These are phyloP conservation scores for Mucor piriformis DNA, from an alignment of 371 early-diverging fungal species.

Conservation along the genomic window DNA sequence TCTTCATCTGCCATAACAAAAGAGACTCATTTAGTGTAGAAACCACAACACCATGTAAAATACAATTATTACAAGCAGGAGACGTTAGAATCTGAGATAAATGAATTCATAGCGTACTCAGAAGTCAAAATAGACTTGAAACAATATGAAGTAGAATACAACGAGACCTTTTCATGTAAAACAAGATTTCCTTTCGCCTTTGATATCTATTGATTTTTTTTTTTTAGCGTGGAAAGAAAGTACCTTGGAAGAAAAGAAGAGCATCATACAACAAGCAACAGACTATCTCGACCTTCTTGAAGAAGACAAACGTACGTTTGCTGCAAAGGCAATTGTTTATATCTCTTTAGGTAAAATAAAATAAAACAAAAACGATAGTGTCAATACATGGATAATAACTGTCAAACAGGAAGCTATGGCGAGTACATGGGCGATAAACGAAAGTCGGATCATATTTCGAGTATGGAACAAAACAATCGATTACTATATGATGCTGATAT, in stretches of 20 bases:
- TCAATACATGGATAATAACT: not conserved
- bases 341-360: constrained; percentile 61
- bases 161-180: constrained; percentile 13
- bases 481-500: constrained; percentile 52
- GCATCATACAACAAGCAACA: constrained; percentile 44
- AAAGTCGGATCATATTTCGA: not conserved
- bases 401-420: not conserved
- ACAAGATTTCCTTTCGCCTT: not conserved
- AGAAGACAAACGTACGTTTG: constrained; percentile 44
- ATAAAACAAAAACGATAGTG: not conserved
- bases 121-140: constrained; percentile 40
- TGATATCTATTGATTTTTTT: not conserved
- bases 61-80: constrained; percentile 67
- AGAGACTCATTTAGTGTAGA: constrained; percentile 3
- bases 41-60: constrained; percentile 16
- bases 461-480: constrained; percentile 53
- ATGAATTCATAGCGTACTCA: constrained; percentile 71
- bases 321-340: constrained; percentile 58
- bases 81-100: constrained; percentile 56
- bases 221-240: constrained; percentile 18
- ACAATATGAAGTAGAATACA: constrained; percentile 28
- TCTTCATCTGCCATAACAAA: too few species aligned
- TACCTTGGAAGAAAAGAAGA: constrained; percentile 23
- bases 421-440: not conserved
- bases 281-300: constrained; percentile 59